Conservation (phyloP, 2,329 filamentous ascomycete genomes). For the Colletotrichum australisinense region DNA sequence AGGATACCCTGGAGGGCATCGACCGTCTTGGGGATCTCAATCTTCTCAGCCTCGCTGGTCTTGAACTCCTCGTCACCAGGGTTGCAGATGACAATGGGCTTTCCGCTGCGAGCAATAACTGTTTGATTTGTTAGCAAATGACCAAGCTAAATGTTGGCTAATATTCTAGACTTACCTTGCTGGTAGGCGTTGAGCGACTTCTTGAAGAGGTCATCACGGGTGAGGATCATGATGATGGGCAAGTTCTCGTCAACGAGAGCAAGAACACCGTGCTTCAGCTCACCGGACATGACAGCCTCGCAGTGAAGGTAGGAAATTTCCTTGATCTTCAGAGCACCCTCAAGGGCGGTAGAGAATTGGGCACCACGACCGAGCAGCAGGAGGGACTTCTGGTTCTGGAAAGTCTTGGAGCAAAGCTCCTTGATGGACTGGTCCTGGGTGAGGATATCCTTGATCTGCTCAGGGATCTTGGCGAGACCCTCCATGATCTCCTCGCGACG, state of each 20-base stretch:
- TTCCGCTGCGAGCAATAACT: slow-evolving; percentile 96
- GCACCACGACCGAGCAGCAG: slow-evolving; percentile 93
- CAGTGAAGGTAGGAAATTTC: slow-evolving; percentile 99
- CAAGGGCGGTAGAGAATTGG: slow-evolving; percentile 96
- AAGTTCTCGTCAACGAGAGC: slow-evolving; percentile 98
- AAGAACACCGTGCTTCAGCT: slow-evolving; percentile 98
- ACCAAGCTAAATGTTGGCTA: not conserved
- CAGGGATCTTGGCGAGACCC: slow-evolving; percentile 86
- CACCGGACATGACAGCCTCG: slow-evolving; percentile 99
- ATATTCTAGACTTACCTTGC: slow-evolving; percentile 73
- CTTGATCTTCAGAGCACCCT: slow-evolving; percentile 99
- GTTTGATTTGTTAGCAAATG: slow-evolving; percentile 5
- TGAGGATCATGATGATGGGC: slow-evolving; percentile 99
- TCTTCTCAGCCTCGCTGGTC: slow-evolving; percentile 89
- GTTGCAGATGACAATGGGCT: slow-evolving; percentile 99
- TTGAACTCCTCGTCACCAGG: slow-evolving; percentile 89
- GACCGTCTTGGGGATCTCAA: slow-evolving; percentile 95
- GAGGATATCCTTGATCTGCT: slow-evolving; percentile 92
- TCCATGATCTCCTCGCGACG: slow-evolving; percentile 97
- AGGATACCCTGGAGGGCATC: slow-evolving; percentile 96
- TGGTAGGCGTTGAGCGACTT: slow-evolving; percentile 99
- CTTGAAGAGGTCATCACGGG: slow-evolving; percentile 93
- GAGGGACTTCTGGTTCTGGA: slow-evolving; percentile 98
- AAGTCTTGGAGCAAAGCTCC: slow-evolving; percentile 88
- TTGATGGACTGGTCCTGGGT: slow-evolving; percentile 95